Evolutionary conservation across 768 basidiomycete genomes (phyloP), one percentile per base, ranked within the genome.

Genomic region (Clitopilus hobsonii): DNA sequence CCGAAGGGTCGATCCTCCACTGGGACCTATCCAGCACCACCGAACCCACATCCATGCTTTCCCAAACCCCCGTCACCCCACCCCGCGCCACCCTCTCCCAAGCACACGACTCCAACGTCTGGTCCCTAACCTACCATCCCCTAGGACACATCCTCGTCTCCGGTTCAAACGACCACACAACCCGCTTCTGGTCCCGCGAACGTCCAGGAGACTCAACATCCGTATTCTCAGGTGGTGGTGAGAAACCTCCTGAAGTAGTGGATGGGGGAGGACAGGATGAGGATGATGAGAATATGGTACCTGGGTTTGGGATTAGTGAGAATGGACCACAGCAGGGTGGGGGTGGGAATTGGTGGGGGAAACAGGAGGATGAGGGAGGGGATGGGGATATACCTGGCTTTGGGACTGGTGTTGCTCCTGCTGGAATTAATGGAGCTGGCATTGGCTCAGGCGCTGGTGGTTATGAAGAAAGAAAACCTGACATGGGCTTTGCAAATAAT

Each of bases 141-240:
- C 83, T 98, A 14, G 96, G 97, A 0, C 95, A 98, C 71, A 80
- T 98, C 62, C 86, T 99, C 62, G 94, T 88, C 58, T 88, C 85
- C 58, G 97, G 89, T 8, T 91, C 90, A n/a, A 98, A 97, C 74
- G 97, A 99, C 76, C 93, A 95, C 73, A 98, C 97, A 5, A 97
- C 96, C 5, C 84, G 95, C n/a, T 99, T 98, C 80, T 98, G 97
- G 96, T 87, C 88, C 49, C 84, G 96, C 62, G 91, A 94, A 65
- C 81, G 91, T 2, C 91, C 91, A 0, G 90, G 91, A n/a, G 91
- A 92, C 61, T 77, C 80, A 1, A 76, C 80, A n/a, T 83, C 81
- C 53, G 90, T 86, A 38, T 91, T 91, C 68, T 83, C 83, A 0
- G 87, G 83, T 6, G 89, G 88, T 5, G 91, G 89, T 14, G 90